phyloP scores from a whole-genome alignment of 2,329 filamentous ascomycete species.

The Aspergillus sojae region DNA sequence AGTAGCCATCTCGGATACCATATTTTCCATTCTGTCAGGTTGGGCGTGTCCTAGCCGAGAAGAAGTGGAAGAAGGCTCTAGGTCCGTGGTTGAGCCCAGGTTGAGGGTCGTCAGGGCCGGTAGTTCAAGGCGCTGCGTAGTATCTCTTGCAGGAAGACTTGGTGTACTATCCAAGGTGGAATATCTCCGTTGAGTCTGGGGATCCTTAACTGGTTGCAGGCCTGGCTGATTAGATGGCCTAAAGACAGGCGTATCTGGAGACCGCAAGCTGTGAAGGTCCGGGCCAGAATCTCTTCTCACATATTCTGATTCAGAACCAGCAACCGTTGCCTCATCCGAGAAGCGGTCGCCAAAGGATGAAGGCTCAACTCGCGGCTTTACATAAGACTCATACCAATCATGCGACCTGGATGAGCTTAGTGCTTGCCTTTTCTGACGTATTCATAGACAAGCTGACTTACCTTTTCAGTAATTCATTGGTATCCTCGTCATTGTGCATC shows the following conservation, averaged over 20 bases:
- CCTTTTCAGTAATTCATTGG: constrained; percentile 50
- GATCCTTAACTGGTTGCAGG: neutral
- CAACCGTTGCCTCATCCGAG: neutral
- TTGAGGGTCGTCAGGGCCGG: constrained; percentile 16
- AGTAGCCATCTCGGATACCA: constrained; percentile 33
- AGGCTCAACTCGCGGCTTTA: constrained; percentile 24
- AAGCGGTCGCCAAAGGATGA: constrained; percentile 20
- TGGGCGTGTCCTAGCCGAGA: constrained; percentile 9
- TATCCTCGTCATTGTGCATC: constrained; percentile 60
- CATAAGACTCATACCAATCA: constrained; percentile 38
- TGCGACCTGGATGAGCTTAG: constrained; percentile 27
- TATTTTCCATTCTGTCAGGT: constrained; percentile 21
- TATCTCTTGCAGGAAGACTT: neutral
- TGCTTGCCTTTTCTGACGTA: neutral
- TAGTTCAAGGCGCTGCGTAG: constrained; percentile 16
- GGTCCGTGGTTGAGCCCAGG: constrained; percentile 14
- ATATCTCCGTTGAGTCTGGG: neutral
- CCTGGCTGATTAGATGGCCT: constrained; percentile 1
- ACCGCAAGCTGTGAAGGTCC: constrained; percentile 6
- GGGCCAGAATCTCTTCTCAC: constrained; percentile 1
- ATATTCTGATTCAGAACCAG: constrained; percentile 14
- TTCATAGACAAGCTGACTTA: constrained; percentile 33
- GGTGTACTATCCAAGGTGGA: neutral
- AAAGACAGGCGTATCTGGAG: constrained; percentile 7
- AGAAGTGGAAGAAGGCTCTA: constrained; percentile 6